phyloP scores from a whole-genome alignment of 2,329 filamentous ascomycete species.

The Talaromyces pinophilus region DNA sequence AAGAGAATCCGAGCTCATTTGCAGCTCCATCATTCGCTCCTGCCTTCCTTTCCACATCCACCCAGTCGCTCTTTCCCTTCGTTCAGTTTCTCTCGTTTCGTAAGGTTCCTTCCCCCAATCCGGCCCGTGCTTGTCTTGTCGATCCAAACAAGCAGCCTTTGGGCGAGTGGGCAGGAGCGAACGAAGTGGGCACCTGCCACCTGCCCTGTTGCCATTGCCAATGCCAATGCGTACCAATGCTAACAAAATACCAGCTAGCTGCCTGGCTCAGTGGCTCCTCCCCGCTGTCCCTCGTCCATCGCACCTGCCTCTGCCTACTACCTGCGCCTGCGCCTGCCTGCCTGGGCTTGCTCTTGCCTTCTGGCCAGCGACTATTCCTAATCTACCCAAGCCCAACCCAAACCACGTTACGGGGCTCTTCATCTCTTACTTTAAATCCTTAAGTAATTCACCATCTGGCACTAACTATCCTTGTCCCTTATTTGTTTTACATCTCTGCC shows the following conservation, averaged over 20 bases:
- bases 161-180: constrained; percentile 5
- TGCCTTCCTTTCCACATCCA: background rate
- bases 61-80: background rate
- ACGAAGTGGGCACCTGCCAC: constrained; percentile 5
- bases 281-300: background rate
- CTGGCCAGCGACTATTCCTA: background rate
- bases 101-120: constrained; percentile 13
- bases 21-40: background rate
- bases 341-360: background rate
- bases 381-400: constrained; percentile 5
- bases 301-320: background rate
- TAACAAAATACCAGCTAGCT: background rate
- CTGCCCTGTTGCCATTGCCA: background rate
- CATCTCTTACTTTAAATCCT: constrained; percentile 13
- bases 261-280: background rate
- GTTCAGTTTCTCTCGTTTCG: background rate
- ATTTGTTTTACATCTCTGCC: background rate
- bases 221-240: too few relatives aligned
- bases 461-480: constrained; percentile 7
- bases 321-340: constrained; percentile 12
- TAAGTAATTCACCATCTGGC: constrained; percentile 9
- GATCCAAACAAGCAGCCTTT: constrained; percentile 21
- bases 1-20: constrained; percentile 1
- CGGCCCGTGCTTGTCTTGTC: constrained; percentile 24
- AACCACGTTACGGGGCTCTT: constrained; percentile 13